Percentiles rank a stretch among this genome's conserved stretches.
Evolutionary conservation across 208 protist genomes (phyloP).

Genomic region (Blechomonas ayalai): DNA sequence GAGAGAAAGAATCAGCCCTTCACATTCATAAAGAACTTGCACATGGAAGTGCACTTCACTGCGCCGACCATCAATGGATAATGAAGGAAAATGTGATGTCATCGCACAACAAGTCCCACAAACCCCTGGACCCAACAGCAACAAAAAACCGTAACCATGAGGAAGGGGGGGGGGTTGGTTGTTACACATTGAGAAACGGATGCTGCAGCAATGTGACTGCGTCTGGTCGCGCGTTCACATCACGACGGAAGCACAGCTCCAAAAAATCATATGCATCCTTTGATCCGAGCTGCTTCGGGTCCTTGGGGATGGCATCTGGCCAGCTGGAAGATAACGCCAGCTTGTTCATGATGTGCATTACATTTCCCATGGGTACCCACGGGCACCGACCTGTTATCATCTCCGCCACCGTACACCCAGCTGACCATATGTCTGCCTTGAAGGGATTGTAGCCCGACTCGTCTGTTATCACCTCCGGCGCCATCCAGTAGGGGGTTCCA

Average conservation of each 20-base stretch:
- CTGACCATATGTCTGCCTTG: slow-evolving; percentile 89
- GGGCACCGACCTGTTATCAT: slow-evolving; percentile 85
- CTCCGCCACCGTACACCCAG: slow-evolving; percentile 86
- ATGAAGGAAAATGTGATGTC: too few species aligned
- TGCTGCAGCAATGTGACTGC: slow-evolving; percentile 66
- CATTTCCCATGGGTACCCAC: slow-evolving; percentile 75
- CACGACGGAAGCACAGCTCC: slow-evolving; percentile 78
- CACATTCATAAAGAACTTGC: too few species aligned
- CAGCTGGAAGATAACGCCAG: slow-evolving; percentile 81
- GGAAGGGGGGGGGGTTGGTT: not conserved
- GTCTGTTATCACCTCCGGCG: slow-evolving; percentile 87
- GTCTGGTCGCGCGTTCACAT: slow-evolving; percentile 64
- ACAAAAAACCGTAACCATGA: not conserved
- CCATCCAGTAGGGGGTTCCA: slow-evolving; percentile 90
- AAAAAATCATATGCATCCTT: slow-evolving; percentile 81
- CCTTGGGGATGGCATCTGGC: slow-evolving; percentile 84
- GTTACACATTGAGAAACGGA: slow-evolving; percentile 55
- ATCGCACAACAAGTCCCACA: too few species aligned
- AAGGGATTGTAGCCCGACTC: slow-evolving; percentile 88
- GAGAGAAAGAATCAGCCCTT: too few species aligned
- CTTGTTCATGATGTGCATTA: slow-evolving; percentile 92
- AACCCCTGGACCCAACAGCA: too few species aligned
- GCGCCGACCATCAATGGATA: too few species aligned
- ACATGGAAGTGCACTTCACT: too few species aligned
- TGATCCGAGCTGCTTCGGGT: slow-evolving; percentile 62